Evolutionary conservation across 2,329 filamentous ascomycete species (phyloP), one percentile per base, ranked within the genome.

Genomic region (Aspergillus chevalieri): DNA sequence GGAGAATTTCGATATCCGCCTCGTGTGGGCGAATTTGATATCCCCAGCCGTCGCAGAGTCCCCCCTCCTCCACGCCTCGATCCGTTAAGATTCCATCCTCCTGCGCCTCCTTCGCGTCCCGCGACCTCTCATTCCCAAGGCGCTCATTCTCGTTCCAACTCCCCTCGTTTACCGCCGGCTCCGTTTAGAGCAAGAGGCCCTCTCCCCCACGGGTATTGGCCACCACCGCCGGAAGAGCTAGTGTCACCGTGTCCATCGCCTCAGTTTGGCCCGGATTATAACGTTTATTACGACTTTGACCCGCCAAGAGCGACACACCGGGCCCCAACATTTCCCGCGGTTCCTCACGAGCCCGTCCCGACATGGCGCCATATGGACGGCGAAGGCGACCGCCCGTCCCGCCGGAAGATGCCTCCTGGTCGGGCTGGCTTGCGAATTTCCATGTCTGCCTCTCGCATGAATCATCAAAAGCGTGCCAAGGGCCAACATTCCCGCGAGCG

Each of bases 1-100:
- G 67, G 63, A 61, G 62, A 60, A 52, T 54, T 58, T 64, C 65
- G 60, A 57, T 66, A 63, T 57, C 62, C 62, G 55, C 61, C 62
- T 54, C 58, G 58, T 52, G 50, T 57, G 54, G 63, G 55, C 61
- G 61, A 65, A 52, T 61, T 63, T 51, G 62, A 63, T 52, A 56
- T 61, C 47, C 54, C 60, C 51, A 59, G 57, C 53, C 63, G 62
- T 47, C 64, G 61, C 53, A 63, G 60, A 52, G 52, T 56, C 24
- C 61, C 60, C 47, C 59, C 62, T 45, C 64, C 61, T 44, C 60
- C 57, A 26, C 65, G 59, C 43, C 57, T 65, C 36, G 59, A 65
- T 51, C 60, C 63, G 44, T 47, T 66, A 41, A 62, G 57, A 47
- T 60, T 62, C 24, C 58, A 65, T 53, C 60, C 62, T 50, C 58